Conservation (phyloP, 2,329 filamentous ascomycete genomes). For the Fusarium globosum region DNA sequence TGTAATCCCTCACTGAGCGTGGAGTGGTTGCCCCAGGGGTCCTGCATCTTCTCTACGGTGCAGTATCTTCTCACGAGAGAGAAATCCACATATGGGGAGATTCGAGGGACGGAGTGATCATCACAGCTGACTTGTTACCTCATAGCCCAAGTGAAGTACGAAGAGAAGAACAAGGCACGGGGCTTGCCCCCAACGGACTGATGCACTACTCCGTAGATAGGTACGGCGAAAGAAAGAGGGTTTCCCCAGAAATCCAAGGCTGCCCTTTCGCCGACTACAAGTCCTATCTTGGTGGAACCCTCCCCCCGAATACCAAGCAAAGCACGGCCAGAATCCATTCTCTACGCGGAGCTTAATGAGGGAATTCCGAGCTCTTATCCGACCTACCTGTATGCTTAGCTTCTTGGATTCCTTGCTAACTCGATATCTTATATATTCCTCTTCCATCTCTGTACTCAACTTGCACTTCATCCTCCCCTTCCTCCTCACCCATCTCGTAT, state of each 20-base stretch:
- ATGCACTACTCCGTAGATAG: neutral
- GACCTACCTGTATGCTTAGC: neutral
- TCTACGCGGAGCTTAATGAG: conserved; percentile 30
- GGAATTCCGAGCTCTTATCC: conserved; percentile 38
- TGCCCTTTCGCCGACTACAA: conserved; percentile 22
- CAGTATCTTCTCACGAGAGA: neutral
- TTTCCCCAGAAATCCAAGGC: conserved; percentile 31
- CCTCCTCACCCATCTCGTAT: conserved; percentile 1
- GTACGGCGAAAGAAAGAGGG: conserved; percentile 14
- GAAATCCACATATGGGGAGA: conserved; percentile 2
- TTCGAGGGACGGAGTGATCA: conserved; percentile 9
- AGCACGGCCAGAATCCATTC: conserved; percentile 12
- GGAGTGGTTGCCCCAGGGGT: neutral
- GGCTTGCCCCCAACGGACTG: conserved; percentile 24
- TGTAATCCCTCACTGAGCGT: conserved; percentile 1
- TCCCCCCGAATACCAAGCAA: conserved; percentile 17
- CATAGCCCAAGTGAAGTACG: neutral
- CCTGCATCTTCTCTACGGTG: neutral
- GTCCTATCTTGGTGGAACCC: conserved; percentile 18
- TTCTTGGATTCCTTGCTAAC: conserved; percentile 19
- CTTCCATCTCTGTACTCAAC: conserved; percentile 13
- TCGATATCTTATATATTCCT: conserved; percentile 36
- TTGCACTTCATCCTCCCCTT: conserved; percentile 2
- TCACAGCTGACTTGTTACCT: neutral
- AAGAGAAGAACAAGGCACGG: conserved; percentile 14